Evolutionary conservation across 345 rosid species (phyloP).

Genomic region (Populus nigra): DNA sequence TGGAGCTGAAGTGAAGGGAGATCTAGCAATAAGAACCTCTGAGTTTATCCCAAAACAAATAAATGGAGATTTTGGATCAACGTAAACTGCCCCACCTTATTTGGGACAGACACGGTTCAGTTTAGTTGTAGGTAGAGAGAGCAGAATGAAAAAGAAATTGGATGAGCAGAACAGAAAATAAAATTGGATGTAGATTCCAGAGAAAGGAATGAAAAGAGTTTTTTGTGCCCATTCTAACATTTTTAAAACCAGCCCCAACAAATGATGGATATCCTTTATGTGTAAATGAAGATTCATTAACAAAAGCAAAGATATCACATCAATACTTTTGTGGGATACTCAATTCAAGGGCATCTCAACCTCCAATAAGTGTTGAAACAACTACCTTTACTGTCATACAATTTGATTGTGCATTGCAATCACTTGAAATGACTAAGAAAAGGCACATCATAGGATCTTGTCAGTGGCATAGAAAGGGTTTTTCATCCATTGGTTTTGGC

Average conservation of each 20-base stretch:
- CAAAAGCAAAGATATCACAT: neutral
- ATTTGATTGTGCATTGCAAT: neutral
- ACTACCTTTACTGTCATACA: neutral
- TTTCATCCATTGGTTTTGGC: neutral
- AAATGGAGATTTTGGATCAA: neutral
- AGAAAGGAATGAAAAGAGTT: neutral
- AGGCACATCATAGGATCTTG: neutral
- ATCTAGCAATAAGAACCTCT: neutral
- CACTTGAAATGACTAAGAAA: neutral
- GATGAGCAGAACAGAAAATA: neutral
- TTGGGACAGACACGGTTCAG: neutral
- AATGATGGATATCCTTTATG: neutral
- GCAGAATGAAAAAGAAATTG: neutral
- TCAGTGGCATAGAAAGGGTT: neutral
- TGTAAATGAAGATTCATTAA: neutral
- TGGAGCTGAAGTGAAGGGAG: neutral
- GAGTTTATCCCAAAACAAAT: neutral
- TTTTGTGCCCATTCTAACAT: neutral
- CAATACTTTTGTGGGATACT: neutral
- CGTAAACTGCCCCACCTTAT: neutral
- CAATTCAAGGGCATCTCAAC: neutral
- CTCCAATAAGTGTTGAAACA: neutral
- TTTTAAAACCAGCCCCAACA: neutral
- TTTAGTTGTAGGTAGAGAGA: neutral
- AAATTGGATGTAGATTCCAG: neutral